Percentiles rank a stretch among this genome's conserved stretches.
phyloP scores from a whole-genome alignment of 176 grass and related monocot genomes.

The Saccharum officinarum region DNA sequence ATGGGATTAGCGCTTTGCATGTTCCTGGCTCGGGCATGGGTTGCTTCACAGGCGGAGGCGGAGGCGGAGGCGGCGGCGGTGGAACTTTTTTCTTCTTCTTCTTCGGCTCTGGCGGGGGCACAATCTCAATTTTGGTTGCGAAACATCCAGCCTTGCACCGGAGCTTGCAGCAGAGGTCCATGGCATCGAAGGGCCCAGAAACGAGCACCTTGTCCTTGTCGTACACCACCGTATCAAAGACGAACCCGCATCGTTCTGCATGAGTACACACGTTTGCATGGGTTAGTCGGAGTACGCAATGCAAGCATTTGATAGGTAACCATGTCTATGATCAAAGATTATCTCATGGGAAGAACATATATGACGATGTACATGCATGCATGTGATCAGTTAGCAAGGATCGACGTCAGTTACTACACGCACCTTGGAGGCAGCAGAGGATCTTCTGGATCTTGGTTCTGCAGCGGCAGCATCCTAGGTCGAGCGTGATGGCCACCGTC shows the following conservation, averaged over 20 bases:
- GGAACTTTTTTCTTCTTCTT: not conserved
- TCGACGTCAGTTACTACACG: not conserved
- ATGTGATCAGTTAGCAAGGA: not conserved
- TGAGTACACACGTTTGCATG: not conserved
- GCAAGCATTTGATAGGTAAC: too few species aligned
- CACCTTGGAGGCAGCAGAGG: not conserved
- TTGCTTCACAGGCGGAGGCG: too few species aligned
- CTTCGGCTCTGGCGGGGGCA: not conserved
- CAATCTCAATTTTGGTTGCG: constrained; percentile 31
- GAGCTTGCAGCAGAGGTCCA: constrained; percentile 50
- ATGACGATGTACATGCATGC: not conserved
- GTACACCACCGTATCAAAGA: constrained; percentile 56
- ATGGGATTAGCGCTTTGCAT: not conserved
- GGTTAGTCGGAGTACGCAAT: too few species aligned
- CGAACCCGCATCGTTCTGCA: constrained; percentile 39
- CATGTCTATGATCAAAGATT: too few species aligned
- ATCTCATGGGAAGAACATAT: not conserved
- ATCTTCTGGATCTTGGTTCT: not conserved
- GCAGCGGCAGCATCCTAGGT: constrained; percentile 1
- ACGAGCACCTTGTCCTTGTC: constrained; percentile 58
- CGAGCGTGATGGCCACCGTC: constrained; percentile 2
- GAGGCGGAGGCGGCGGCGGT: too few species aligned
- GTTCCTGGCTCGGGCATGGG: not conserved
- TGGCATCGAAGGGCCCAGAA: constrained; percentile 56
- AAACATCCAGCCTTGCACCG: constrained; percentile 61